Evolutionary conservation across 306 rosid genomes (phyloP), one percentile per base, ranked within the genome.

Genomic region (Citrullus colocynthis): DNA sequence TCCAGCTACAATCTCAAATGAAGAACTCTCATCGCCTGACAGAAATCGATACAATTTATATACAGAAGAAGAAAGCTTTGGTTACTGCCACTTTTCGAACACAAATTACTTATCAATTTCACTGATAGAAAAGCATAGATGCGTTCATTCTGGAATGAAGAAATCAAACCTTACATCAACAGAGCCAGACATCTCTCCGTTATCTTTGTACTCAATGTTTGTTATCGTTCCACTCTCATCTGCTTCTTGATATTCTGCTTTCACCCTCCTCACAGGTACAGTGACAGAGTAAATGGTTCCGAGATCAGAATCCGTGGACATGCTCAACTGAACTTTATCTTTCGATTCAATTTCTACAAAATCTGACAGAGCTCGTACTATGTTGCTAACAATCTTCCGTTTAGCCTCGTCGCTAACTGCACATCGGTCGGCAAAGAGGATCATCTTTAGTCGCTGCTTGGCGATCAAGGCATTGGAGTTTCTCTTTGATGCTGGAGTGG

Each of bases 391-490:
- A 63, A 95, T 95, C 90, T 84, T 88, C 74, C 81, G 87, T 72
- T 95, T 95, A 72, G 97, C 98, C 88, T 95, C 96, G 1, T 95
- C 97, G 71, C 93, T 95, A 66, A 95, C 96, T 30, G 84, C 98
- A 65, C 98, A 95, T 51, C 98, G 88, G 80, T 95, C 98, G 61
- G 97, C 91, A 85, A 92, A 92, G 80, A 95, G 88, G 65, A 95
- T 92, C 98, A 95, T 90, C 86, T 95, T 95, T 86, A 95, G 78
- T 8, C 98, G 95, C 88, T 95, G 97, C 89, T 95, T 95, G 75
- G 98, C 98, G 65, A 90, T 86, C 67, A 86, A 84, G 78, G 98
- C 98, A 80, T 90, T 90, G 37, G 98, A 92, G 80, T 83, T 92
- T 85, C 79, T 87, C 80, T 80, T 86, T 59, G 91, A 81, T 69